Evolutionary conservation across 2,329 filamentous ascomycete species (phyloP).

Genomic region (Neopestalotiopsis clavispora): DNA sequence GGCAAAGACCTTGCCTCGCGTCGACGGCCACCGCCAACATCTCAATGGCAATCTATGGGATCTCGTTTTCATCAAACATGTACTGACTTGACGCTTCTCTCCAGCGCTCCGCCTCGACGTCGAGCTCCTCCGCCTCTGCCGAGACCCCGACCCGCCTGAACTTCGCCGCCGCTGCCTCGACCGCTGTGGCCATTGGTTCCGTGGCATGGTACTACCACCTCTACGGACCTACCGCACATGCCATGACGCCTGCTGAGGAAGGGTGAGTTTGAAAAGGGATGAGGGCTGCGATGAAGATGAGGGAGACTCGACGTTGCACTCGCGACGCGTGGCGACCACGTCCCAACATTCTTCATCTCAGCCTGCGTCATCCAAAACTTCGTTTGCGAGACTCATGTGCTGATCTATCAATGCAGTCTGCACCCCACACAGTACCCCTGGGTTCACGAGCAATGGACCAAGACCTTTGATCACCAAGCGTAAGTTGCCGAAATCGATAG

Average conservation of each 20-base stretch:
- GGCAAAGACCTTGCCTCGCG: neutral
- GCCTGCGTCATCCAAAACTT: neutral
- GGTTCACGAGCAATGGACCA: slow-evolving; percentile 90
- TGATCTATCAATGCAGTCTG: slow-evolving; percentile 63
- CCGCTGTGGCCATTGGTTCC: slow-evolving; percentile 83
- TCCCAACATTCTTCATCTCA: neutral
- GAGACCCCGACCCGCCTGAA: slow-evolving; percentile 83
- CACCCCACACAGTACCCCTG: slow-evolving; percentile 93
- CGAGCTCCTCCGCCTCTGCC: slow-evolving; percentile 70
- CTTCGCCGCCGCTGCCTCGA: slow-evolving; percentile 84
- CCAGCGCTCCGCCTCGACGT: slow-evolving; percentile 71
- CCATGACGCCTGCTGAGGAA: slow-evolving; percentile 94
- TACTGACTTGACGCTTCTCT: slow-evolving; percentile 41
- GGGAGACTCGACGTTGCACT: neutral
- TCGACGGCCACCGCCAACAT: slow-evolving; percentile 13
- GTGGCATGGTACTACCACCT: slow-evolving; percentile 98
- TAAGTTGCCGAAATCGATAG: slow-evolving; percentile 61
- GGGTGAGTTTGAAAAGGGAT: slow-evolving; percentile 72
- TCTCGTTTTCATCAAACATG: slow-evolving; percentile 20
- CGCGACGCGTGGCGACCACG: neutral
- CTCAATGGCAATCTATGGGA: slow-evolving; percentile 19
- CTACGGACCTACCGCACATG: slow-evolving; percentile 86
- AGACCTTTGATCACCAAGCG: slow-evolving; percentile 97
- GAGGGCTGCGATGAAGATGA: neutral
- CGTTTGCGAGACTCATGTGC: neutral